phyloP scores from a whole-genome alignment of 495 filamentous ascomycete species.

The Friedmanniomyces simplex region DNA sequence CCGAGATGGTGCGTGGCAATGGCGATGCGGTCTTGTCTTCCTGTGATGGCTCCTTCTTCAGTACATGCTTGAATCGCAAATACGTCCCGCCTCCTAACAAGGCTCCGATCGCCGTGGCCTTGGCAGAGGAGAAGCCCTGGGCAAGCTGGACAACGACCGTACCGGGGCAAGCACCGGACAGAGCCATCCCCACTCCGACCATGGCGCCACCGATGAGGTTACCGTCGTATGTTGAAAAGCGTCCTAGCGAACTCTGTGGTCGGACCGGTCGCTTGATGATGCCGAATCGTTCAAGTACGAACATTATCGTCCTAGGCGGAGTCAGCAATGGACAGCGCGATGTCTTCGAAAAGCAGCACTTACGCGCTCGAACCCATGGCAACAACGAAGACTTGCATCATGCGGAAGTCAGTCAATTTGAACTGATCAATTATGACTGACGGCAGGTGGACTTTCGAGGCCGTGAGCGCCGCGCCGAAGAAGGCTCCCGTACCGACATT shows the following conservation, averaged over 20 bases:
- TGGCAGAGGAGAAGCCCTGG: slow-evolving; percentile 36
- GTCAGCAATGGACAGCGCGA: not conserved
- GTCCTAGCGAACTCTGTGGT: not conserved
- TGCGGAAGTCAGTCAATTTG: slow-evolving; percentile 43
- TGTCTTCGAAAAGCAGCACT: slow-evolving; percentile 15
- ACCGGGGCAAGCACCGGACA: slow-evolving; percentile 48
- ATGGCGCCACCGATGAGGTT: slow-evolving; percentile 47
- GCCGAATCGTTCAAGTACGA: not conserved
- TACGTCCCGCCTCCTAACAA: slow-evolving; percentile 14
- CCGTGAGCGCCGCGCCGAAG: slow-evolving; percentile 46
- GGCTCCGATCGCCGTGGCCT: slow-evolving; percentile 25
- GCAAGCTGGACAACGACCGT: slow-evolving; percentile 46
- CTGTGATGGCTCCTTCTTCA: not conserved
- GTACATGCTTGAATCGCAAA: not conserved
- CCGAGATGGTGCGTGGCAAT: not conserved
- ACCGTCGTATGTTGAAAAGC: slow-evolving; percentile 30
- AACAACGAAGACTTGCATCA: slow-evolving; percentile 47
- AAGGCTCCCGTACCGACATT: slow-evolving; percentile 36
- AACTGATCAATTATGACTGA: slow-evolving; percentile 44
- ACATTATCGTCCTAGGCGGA: not conserved
- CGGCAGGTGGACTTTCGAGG: slow-evolving; percentile 43
- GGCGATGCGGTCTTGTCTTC: not conserved
- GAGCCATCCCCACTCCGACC: slow-evolving; percentile 44
- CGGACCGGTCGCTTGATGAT: slow-evolving; percentile 2
- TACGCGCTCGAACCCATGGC: slow-evolving; percentile 47